A percentile compares a stretch with the other conserved stretches of the same genome.
Conservation (phyloP, 1,284 basidiomycete genomes). For the Rhodotorula sp. region DNA sequence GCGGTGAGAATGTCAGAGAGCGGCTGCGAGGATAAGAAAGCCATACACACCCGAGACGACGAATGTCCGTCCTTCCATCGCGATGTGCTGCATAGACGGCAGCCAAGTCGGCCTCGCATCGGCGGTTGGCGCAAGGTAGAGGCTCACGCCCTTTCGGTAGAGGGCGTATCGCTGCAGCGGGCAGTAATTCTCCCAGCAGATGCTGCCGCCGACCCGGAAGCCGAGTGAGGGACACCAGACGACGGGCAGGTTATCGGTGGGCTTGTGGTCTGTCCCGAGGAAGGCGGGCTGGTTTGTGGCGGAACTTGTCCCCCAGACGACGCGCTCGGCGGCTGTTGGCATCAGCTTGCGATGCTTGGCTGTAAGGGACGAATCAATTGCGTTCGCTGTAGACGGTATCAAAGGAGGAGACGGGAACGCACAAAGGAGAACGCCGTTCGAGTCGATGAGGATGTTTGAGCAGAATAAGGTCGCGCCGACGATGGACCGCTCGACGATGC, state of each 20-base stretch:
- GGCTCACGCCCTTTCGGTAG: slow-evolving; percentile 12
- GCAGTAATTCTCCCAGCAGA: slow-evolving; percentile 79
- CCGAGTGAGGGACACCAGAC: slow-evolving; percentile 47
- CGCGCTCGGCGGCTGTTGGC: slow-evolving; percentile 57
- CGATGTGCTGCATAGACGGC: slow-evolving; percentile 67
- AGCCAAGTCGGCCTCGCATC: slow-evolving; percentile 65
- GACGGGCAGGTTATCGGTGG: slow-evolving; percentile 46
- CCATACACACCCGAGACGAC: slow-evolving; percentile 56
- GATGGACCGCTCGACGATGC: slow-evolving; percentile 64
- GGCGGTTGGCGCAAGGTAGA: slow-evolving; percentile 64
- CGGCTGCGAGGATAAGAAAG: slow-evolving; percentile 52
- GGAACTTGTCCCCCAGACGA: slow-evolving; percentile 63
- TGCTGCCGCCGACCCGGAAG: slow-evolving; percentile 52
- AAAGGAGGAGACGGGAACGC: background rate
- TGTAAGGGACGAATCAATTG: background rate
- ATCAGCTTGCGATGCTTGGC: slow-evolving; percentile 19
- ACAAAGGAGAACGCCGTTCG: slow-evolving; percentile 57
- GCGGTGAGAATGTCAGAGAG: slow-evolving; percentile 57
- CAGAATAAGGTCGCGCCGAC: slow-evolving; percentile 64
- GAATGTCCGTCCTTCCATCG: slow-evolving; percentile 71
- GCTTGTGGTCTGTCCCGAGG: slow-evolving; percentile 49
- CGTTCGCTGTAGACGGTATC: background rate
- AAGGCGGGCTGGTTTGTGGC: slow-evolving; percentile 43
- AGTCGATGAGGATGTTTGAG: slow-evolving; percentile 61
- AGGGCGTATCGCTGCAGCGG: slow-evolving; percentile 54